Percentiles rank a stretch among this genome's conserved stretches.
These are phyloP conservation scores for Linnemannia elongata DNA, from an alignment of 192 early-diverging fungal genomes.

Conservation along the genomic window DNA sequence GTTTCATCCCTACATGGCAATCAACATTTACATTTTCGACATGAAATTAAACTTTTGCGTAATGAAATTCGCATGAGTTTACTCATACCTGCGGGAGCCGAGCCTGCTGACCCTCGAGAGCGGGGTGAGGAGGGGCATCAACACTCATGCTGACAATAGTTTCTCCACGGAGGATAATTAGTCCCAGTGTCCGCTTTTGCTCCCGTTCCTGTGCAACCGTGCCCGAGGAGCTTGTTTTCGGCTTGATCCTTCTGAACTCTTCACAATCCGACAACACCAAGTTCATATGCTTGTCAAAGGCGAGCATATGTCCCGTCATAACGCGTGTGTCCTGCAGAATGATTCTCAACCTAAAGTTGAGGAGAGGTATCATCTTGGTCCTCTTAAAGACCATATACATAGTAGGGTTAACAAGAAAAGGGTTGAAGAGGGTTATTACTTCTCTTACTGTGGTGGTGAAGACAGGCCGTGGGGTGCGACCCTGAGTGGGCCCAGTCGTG, in stretches of 20 bases:
- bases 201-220: conserved; percentile 73
- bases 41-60: neutral
- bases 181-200: conserved; percentile 92
- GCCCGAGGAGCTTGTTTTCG: conserved; percentile 67
- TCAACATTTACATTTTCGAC: neutral
- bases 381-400: conserved; percentile 70
- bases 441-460: too few relatives aligned
- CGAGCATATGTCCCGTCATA: conserved; percentile 95
- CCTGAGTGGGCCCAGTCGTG: too few relatives aligned
- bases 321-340: conserved; percentile 89
- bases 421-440: too few relatives aligned
- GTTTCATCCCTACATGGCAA: neutral
- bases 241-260: conserved; percentile 91
- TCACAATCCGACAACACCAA: conserved; percentile 97
- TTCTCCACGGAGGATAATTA: conserved; percentile 96
- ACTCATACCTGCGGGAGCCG: conserved; percentile 57
- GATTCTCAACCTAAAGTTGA: conserved; percentile 93
- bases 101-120: conserved; percentile 62
- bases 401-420: too few relatives aligned
- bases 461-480: too few relatives aligned
- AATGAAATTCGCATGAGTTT: neutral
- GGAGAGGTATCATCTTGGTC: conserved; percentile 88
- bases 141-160: conserved; percentile 91
- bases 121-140: conserved; percentile 90
- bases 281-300: conserved; percentile 99